phyloP scores from a whole-genome alignment of 73 alveolate species.

The Paramecium octaurelia region DNA sequence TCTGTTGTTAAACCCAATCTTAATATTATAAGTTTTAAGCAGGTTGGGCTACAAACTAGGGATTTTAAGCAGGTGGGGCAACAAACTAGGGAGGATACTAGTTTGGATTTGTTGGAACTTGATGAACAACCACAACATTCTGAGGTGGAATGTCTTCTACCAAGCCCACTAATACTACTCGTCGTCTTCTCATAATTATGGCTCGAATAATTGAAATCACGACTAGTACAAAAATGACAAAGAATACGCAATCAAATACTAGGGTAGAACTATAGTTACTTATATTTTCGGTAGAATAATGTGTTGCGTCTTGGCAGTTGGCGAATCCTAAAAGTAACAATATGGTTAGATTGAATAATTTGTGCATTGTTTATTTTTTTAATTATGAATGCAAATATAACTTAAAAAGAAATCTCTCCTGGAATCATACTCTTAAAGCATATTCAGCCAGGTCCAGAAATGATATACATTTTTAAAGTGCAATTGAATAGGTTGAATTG shows the following conservation, averaged over 20 bases:
- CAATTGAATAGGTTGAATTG: neutral
- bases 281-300: neutral
- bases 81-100: neutral
- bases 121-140: neutral
- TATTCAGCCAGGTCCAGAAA: neutral
- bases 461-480: slow-evolving; percentile 27
- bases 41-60: neutral
- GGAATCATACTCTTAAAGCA: neutral
- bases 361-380: neutral
- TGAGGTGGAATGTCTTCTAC: neutral
- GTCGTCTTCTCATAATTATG: neutral
- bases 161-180: neutral
- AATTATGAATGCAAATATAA: neutral
- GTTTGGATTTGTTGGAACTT: neutral
- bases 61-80: neutral
- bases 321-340: neutral
- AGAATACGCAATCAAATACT: neutral
- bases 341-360: neutral
- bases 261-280: neutral
- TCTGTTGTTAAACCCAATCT: neutral
- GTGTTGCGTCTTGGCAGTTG: neutral
- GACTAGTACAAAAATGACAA: neutral
- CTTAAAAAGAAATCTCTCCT: slow-evolving; percentile 38
- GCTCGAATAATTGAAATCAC: neutral
- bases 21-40: neutral